Percentiles rank a stretch among this genome's conserved stretches.
These are phyloP conservation scores for Trichopus zeylanicus DNA, from an alignment of 116 monocot genomes.

Conservation along the genomic window DNA sequence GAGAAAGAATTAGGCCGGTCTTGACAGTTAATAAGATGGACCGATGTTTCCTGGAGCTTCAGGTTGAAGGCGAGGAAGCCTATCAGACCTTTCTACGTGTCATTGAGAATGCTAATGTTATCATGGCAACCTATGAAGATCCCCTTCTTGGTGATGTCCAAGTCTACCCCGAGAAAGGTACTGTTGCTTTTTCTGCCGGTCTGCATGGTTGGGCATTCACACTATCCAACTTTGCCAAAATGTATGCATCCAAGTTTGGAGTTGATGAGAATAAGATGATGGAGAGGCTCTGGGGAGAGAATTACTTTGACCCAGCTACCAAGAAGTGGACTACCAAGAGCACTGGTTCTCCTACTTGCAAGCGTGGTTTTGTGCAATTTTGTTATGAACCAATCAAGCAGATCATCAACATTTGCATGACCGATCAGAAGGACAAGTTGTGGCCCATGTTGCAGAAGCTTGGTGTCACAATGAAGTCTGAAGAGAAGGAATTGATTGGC, in stretches of 20 bases:
- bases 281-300: slow-evolving; percentile 41
- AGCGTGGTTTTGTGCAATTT: slow-evolving; percentile 39
- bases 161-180: slow-evolving; percentile 43
- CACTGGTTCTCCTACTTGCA: slow-evolving; percentile 26
- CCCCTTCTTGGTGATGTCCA: slow-evolving; percentile 42
- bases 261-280: slow-evolving; percentile 38
- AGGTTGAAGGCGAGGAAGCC: slow-evolving; percentile 46
- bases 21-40: slow-evolving; percentile 52
- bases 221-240: slow-evolving; percentile 31
- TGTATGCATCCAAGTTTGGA: slow-evolving; percentile 41
- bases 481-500: slow-evolving; percentile 30
- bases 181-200: slow-evolving; percentile 41
- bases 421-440: slow-evolving; percentile 36
- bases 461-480: slow-evolving; percentile 26
- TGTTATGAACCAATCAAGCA: slow-evolving; percentile 45
- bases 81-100: slow-evolving; percentile 37
- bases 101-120: slow-evolving; percentile 47
- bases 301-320: slow-evolving; percentile 33
- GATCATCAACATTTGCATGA: slow-evolving; percentile 33
- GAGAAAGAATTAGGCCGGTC: slow-evolving; percentile 44
- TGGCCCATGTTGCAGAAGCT: slow-evolving; percentile 37
- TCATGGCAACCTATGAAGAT: slow-evolving; percentile 48
- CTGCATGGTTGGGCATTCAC: slow-evolving; percentile 41
- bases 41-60: slow-evolving; percentile 41
- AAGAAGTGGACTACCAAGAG: slow-evolving; percentile 33